Base-by-base conservation (phyloP, 2,329 filamentous ascomycete species). In the Periconia sp. region DNA sequence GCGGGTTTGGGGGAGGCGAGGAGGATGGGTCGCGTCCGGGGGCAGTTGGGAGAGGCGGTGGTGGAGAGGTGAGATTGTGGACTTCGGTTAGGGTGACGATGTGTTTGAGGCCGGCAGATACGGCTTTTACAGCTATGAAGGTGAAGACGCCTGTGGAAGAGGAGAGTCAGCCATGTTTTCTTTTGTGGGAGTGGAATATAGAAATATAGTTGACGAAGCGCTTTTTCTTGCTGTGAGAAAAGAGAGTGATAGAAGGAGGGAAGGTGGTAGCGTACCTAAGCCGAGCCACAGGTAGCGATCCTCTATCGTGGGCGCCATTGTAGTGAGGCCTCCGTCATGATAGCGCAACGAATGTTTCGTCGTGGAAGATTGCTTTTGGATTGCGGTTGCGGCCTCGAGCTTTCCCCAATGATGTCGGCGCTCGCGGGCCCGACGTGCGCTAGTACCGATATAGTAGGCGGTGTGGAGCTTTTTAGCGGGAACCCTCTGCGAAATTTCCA, bases 21-120 rank as follows among this genome's bases (percentile, higher is more conserved):
- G 33, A 37, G 33, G 11, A 14, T 6, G 80, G 58, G 85, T 37
- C 15, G 88, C 48, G 85, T n/a, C n/a, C n/a, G 31, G 41, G 49
- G 53, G 45, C 48, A 55, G 41, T 46, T 23, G 15, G 18, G 50
- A 15, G 41, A 46, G 37, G 50, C 48, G 37, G 52, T 88, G 85
- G 83, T 37, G 1, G 51, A 50, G 84, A 47, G 87, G 84, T 68
- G 88, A 85, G 82, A 35, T 84, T 82, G 55, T 84, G 85, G 65
- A 94, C 83, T 71, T 86, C 82, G 58, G 87, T 87, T 49, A 86
- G 79, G 62, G 85, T 79, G 59, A 85, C 82, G 60, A 87, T 84
- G 50, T 81, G 75, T 53, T 77, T 76, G 43, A 92, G 83, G 50
- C 83, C 78, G 37, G 79, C 71, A 57, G 81, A 79, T 71, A 90